A percentile compares a stretch with the other conserved stretches of the same genome.
phyloP scores from a whole-genome alignment of 495 filamentous ascomycete species.

The Lasiosphaeriaceae sp. region DNA sequence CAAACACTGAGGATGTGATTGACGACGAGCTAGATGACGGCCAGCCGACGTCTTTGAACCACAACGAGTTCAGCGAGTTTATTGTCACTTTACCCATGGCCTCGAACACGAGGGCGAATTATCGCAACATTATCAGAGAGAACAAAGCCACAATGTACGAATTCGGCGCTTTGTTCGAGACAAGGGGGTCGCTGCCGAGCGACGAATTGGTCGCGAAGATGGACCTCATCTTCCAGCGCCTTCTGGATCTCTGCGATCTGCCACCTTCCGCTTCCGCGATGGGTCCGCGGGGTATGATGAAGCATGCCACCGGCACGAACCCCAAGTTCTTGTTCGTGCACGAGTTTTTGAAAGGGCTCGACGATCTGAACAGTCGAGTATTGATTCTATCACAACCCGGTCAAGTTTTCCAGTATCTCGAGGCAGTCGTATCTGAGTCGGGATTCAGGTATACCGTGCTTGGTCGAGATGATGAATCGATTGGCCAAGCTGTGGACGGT shows the following conservation, averaged over 20 bases:
- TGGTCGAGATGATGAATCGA: slow-evolving; percentile 3
- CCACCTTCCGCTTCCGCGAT: slow-evolving; percentile 36
- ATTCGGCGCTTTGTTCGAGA: slow-evolving; percentile 29
- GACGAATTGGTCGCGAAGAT: slow-evolving; percentile 26
- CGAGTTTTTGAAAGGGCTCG: slow-evolving; percentile 34
- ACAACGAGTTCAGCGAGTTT: slow-evolving; percentile 14
- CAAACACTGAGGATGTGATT: neutral
- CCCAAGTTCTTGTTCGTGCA: slow-evolving; percentile 43
- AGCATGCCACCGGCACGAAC: slow-evolving; percentile 38
- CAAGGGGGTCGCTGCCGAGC: slow-evolving; percentile 20
- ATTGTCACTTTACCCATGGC: slow-evolving; percentile 41
- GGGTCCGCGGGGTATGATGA: slow-evolving; percentile 26
- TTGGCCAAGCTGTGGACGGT: neutral
- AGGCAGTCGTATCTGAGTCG: slow-evolving; percentile 27
- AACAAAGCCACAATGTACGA: slow-evolving; percentile 32
- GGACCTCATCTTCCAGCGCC: slow-evolving; percentile 33
- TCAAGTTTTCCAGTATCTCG: slow-evolving; percentile 35
- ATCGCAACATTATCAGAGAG: slow-evolving; percentile 34
- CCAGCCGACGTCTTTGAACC: neutral
- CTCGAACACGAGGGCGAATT: slow-evolving; percentile 32
- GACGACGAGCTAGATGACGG: slow-evolving; percentile 8
- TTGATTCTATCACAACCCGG: slow-evolving; percentile 39
- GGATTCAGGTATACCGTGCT: slow-evolving; percentile 22
- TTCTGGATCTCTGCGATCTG: slow-evolving; percentile 41
- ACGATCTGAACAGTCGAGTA: slow-evolving; percentile 30